Conservation (phyloP, 2,329 filamentous ascomycete species). For the Dactylella cylindrospora region DNA sequence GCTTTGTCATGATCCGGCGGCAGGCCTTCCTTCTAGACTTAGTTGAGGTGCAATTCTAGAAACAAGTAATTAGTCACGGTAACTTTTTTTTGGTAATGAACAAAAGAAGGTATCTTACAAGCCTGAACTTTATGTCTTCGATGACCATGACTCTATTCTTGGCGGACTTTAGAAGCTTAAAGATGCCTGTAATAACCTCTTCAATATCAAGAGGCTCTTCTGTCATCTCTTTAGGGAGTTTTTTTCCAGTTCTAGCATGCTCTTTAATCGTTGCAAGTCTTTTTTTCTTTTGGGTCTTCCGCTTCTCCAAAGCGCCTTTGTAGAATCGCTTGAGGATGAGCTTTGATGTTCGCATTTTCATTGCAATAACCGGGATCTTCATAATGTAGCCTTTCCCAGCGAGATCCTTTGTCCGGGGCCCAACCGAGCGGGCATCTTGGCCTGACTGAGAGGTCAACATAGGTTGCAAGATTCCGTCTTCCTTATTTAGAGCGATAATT, state of each 20-base stretch:
- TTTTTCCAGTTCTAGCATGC: conserved; percentile 32
- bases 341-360: conserved; percentile 31
- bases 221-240: conserved; percentile 20
- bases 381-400: conserved; percentile 40
- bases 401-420: conserved; percentile 38
- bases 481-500: conserved; percentile 35
- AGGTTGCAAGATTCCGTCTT: conserved; percentile 37
- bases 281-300: conserved; percentile 38
- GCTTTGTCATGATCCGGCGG: conserved; percentile 24
- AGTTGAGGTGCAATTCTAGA: conserved; percentile 37
- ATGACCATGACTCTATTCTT: conserved; percentile 42
- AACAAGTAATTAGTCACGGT: background rate
- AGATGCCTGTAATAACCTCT: conserved; percentile 31
- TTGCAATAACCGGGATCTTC: conserved; percentile 38
- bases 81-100: background rate
- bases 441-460: conserved; percentile 21
- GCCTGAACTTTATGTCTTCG: conserved; percentile 41
- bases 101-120: conserved; percentile 16
- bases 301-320: conserved; percentile 33
- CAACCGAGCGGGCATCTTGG: conserved; percentile 35
- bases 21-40: conserved; percentile 39
- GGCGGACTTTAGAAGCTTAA: conserved; percentile 32
- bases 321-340: conserved; percentile 39
- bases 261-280: conserved; percentile 32
- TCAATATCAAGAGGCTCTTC: conserved; percentile 36